These are phyloP conservation scores for Discostella pseudostelligera DNA, from an alignment of 108 stramenopile genomes.

Conservation along the genomic window DNA sequence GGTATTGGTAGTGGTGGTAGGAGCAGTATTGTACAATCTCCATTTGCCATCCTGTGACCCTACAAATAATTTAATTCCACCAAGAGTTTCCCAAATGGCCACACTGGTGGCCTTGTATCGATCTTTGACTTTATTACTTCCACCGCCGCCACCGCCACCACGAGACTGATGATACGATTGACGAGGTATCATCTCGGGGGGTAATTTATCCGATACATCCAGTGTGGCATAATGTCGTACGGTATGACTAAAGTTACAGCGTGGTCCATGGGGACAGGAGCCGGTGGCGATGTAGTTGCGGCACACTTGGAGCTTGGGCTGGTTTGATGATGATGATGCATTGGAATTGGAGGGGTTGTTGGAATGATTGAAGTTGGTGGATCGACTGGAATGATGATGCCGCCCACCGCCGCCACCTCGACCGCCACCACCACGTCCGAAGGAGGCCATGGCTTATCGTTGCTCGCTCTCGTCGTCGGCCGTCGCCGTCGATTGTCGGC, in stretches of 20 bases:
- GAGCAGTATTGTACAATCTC: slow-evolving; percentile 72
- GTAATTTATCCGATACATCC: slow-evolving; percentile 57
- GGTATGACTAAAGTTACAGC: slow-evolving; percentile 68
- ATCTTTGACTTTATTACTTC: slow-evolving; percentile 25
- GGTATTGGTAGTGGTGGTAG: slow-evolving; percentile 6
- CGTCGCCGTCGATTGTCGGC: too few relatives aligned
- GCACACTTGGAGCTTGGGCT: slow-evolving; percentile 52
- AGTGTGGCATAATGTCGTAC: slow-evolving; percentile 60
- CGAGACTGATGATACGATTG: slow-evolving; percentile 24
- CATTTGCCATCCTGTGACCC: slow-evolving; percentile 84
- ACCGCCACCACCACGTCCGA: slow-evolving; percentile 12
- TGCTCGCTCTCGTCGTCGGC: too few relatives aligned
- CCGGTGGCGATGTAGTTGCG: slow-evolving; percentile 60
- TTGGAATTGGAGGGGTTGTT: too few relatives aligned
- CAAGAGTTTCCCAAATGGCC: slow-evolving; percentile 72
- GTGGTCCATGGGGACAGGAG: slow-evolving; percentile 51
- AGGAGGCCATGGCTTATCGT: slow-evolving; percentile 14
- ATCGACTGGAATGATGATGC: background rate
- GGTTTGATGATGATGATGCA: slow-evolving; percentile 12
- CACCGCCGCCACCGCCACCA: slow-evolving; percentile 8
- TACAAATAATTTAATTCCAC: slow-evolving; percentile 79
- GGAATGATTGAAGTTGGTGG: background rate
- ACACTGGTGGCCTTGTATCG: slow-evolving; percentile 60
- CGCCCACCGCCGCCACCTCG: slow-evolving; percentile 1
- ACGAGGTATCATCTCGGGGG: too few relatives aligned